Base-by-base conservation (phyloP, 805 yeast species). In the Saccharomycopsis javanensis region DNA sequence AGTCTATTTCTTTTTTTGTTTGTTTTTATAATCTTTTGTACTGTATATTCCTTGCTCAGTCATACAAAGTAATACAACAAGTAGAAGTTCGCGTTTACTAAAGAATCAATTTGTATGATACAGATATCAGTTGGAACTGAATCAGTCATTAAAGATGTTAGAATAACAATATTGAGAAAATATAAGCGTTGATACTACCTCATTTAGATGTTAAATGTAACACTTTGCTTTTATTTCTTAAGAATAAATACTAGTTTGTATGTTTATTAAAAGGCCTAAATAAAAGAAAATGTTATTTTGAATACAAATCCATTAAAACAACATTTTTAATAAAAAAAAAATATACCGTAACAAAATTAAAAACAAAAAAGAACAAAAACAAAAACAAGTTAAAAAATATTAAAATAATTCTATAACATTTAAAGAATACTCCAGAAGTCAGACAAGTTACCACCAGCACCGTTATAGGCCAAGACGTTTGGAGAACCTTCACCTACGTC, bases 401-500 rank as follows among this genome's bases (percentile, higher is more conserved):
- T 23, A 23, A 42, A 42, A 15, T 11, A 31, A 31, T 31, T 31
- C 20, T 35, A 35, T 18, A 18, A 42, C 48, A 42, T 42, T 25
- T 20, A 42, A 23, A 42, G 28, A 15, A 42, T 5, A 42, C 48
- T 52, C 88, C 89, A 85, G 78, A 85, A 84, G 50, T 75, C 80
- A 56, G 80, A 73, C 66, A 84, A 70, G 71, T 83, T 82, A 67
- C 79, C 82, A 64, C 92, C 94, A 59, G 82, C 94, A 76, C 94
- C 95, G 67, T 87, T 87, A 76, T 74, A 87, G 54, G 87, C 86
- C 71, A 87, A 79, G 61, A 79, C 70, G 72, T 87, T 87, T 65
- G 91, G 92, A 54, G 94, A 85, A 61, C 82, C 88, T 23, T 74
- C 78, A 63, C 88, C 87, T 62, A 86, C 75, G 63, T 83, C 88